These are phyloP conservation scores for Fusarium tricinctum DNA, from an alignment of 2,329 filamentous ascomycete genomes.

Conservation along the genomic window DNA sequence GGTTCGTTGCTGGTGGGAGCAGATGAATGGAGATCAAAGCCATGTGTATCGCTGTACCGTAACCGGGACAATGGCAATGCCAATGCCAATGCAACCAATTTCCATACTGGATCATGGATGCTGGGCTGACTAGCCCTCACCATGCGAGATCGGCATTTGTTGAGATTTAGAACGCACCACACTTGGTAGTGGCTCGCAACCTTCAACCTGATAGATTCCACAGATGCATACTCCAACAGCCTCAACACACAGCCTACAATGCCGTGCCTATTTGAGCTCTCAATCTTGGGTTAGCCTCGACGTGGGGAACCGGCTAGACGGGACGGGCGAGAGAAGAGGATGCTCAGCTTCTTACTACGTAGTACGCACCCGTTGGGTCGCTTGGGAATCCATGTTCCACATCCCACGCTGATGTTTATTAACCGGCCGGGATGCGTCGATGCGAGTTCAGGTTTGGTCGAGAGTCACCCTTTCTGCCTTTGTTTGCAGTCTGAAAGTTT, in stretches of 20 bases:
- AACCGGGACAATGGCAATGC: slow-evolving; percentile 6
- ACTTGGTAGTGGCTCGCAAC: slow-evolving; percentile 14
- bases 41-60: neutral
- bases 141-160: slow-evolving; percentile 45
- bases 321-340: slow-evolving; percentile 23
- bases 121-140: slow-evolving; percentile 24
- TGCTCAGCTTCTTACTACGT: slow-evolving; percentile 4
- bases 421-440: slow-evolving; percentile 10
- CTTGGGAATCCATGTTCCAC: slow-evolving; percentile 21
- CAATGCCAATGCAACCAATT: slow-evolving; percentile 22
- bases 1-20: neutral
- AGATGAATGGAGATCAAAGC: neutral
- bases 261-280: neutral
- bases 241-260: neutral
- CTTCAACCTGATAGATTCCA: too few relatives aligned
- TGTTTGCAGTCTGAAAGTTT: neutral
- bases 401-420: slow-evolving; percentile 33
- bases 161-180: slow-evolving; percentile 22
- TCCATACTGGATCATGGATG: slow-evolving; percentile 29
- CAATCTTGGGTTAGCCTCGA: slow-evolving; percentile 5
- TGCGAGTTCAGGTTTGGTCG: slow-evolving; percentile 14
- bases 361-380: slow-evolving; percentile 16
- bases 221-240: slow-evolving; percentile 19
- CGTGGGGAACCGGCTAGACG: slow-evolving; percentile 35
- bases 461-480: slow-evolving; percentile 8